These are phyloP conservation scores for Luffa acutangula DNA, from an alignment of 306 rosid genomes.

Conservation along the genomic window DNA sequence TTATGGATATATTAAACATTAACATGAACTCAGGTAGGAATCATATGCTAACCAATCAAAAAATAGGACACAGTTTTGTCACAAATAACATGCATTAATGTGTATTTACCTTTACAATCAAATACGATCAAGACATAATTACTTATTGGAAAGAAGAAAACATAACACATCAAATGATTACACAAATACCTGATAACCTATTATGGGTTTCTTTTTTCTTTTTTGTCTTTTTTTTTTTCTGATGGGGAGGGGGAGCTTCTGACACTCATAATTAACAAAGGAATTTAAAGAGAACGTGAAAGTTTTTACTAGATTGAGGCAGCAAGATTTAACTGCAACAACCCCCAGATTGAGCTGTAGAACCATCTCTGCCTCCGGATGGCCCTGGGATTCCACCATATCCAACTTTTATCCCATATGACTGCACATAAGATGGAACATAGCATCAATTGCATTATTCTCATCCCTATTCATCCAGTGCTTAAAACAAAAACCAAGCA, in stretches of 20 bases:
- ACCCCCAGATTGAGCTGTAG: constrained; percentile 67
- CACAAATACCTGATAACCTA: constrained; percentile 1
- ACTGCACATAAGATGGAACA: constrained; percentile 38
- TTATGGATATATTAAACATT: background rate
- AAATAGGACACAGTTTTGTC: background rate
- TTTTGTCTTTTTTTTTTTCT: background rate
- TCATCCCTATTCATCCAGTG: background rate
- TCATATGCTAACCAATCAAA: background rate
- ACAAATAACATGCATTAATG: background rate
- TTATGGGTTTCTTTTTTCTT: background rate
- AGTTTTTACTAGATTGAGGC: background rate
- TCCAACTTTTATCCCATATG: constrained; percentile 95
- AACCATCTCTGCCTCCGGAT: constrained; percentile 87
- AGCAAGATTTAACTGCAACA: constrained; percentile 64
- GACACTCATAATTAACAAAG: background rate
- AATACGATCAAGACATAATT: background rate
- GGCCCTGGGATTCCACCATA: constrained; percentile 99
- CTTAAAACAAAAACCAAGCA: background rate
- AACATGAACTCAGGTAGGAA: background rate
- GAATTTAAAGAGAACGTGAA: background rate
- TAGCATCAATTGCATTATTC: background rate
- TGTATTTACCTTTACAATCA: constrained; percentile 3
- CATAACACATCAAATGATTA: background rate
- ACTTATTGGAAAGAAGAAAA: background rate
- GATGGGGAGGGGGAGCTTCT: background rate